Evolutionary conservation across 306 rosid genomes (phyloP), one percentile per base, ranked within the genome.

Genomic region (Citrullus mucosospermus): DNA sequence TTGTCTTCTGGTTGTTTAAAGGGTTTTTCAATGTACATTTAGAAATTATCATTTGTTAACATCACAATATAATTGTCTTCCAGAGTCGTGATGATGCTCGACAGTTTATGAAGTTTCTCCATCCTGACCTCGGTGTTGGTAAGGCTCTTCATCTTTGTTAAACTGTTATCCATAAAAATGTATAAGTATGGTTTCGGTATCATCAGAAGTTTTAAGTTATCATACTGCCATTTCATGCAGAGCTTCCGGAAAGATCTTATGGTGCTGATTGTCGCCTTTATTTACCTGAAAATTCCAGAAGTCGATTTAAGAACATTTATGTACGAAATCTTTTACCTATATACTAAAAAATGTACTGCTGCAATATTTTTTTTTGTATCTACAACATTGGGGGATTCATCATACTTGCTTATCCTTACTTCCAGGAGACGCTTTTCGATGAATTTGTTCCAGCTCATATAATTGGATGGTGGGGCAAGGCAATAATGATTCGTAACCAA

Each of bases 381-480:
- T 67, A 53, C 53, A 17, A 76, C 51, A 13, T 10, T 34, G 56
- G 16, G 44, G 53, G 85, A 80, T 25, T 78, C 70, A 57, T 44
- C 75, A 20, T 18, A 55, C 55, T 20, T 78, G 28, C 63, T 46
- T 10, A 50, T 63, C 17, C 48, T 50, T 69, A 25, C 32, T 46
- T 77, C 72, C 81, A 96, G 99, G 99, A 91, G 57, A 92, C 98
- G 28, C 92, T 96, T 87, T 92, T 96, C 83, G 99, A 96, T 81
- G 99, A 96, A 82, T 96, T 96, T 88, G 99, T 92, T 80, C 78
- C 87, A 3, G 99, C 99, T 84, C 99, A 96, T 85, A 89, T 96
- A 60, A 90, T 96, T 84, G 99, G 99, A 25, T 96, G 99, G 99
- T 96, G 99, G 99, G 98, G 99, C 8, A 96, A 96, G 80, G 99